These are phyloP conservation scores for Pseudonitzschia delicatissima DNA, from an alignment of 108 stramenopile genomes.

Conservation along the genomic window DNA sequence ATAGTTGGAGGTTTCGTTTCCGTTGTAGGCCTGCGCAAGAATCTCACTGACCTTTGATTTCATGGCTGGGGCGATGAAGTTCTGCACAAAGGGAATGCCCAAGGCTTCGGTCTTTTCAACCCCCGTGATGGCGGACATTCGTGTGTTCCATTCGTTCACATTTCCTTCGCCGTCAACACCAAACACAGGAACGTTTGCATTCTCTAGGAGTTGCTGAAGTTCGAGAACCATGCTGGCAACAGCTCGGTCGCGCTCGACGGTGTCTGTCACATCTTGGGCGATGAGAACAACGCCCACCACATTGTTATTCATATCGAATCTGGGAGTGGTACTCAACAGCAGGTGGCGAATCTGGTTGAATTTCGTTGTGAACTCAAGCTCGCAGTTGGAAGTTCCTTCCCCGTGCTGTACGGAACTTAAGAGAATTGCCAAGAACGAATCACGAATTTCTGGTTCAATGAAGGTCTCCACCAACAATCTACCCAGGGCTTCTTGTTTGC, in stretches of 20 bases:
- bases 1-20: constrained; percentile 69
- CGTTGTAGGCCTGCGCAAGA: constrained; percentile 46
- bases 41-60: constrained; percentile 51
- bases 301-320: constrained; percentile 55
- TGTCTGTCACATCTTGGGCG: constrained; percentile 79
- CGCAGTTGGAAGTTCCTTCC: constrained; percentile 64
- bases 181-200: constrained; percentile 83
- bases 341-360: constrained; percentile 45
- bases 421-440: constrained; percentile 50
- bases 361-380: constrained; percentile 49
- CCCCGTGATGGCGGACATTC: constrained; percentile 57
- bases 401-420: constrained; percentile 54
- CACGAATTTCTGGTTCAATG: constrained; percentile 38
- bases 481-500: constrained; percentile 59
- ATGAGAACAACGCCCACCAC: constrained; percentile 72
- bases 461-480: constrained; percentile 41
- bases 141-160: constrained; percentile 73
- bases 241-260: constrained; percentile 50
- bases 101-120: constrained; percentile 66
- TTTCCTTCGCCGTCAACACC: constrained; percentile 70
- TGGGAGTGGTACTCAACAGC: constrained; percentile 71
- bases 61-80: constrained; percentile 60
- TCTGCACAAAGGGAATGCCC: constrained; percentile 55
- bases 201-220: constrained; percentile 69
- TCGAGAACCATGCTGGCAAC: constrained; percentile 63